Base-by-base conservation (phyloP, 2,329 filamentous ascomycete genomes). In the Verticillium tricorpus region DNA sequence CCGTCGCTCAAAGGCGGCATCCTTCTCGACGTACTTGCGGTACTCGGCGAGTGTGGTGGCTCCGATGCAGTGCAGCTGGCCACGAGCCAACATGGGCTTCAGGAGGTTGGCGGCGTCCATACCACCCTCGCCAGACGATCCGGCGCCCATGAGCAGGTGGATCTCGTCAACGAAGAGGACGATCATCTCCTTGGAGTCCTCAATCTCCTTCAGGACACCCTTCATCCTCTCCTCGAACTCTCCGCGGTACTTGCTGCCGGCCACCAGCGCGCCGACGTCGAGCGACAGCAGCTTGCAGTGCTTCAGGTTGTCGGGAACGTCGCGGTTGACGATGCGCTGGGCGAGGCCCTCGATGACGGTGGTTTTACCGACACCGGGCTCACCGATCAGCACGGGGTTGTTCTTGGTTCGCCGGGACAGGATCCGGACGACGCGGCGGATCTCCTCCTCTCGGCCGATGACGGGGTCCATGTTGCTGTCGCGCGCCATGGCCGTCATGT, bases 221-320 rank as follows among this genome's bases (percentile, higher is more conserved):
- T 99, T 99, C 93, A 99, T 98, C 69, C 95, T 88, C 82, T 99
- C 95, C 76, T 99, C 95, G 63, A 99, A 99, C 76, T 99, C 95
- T 80, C 95, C 95, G 58, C 95, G 89, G 80, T 96, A 99, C 79
- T 99, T 99, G 85, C 93, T 97, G 68, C 95, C 95, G 62, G 95
- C 95, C 66, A 99, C 94, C 62, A 99, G 82, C 28, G 94, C 91
- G 69, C 95, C 95, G 57, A 99, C 94, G 71, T 99, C 95, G 56
- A 99, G 87, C 4, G 95, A 97, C 61, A 99, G 88, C 63, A 99
- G 83, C 75, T 91, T 95, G 85, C 95, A 99, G 63, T 92, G 89
- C 59, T 95, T 93, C 60, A 99, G 83, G 70, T 97, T 97, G 73
- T 96, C 93, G 39, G 95, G 95, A 3, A 99, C 93, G 81, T 99